Percentiles rank a stretch among this genome's conserved stretches.
Conservation (phyloP, 1,284 basidiomycete genomes). For the Ceratobasidium sp. region DNA sequence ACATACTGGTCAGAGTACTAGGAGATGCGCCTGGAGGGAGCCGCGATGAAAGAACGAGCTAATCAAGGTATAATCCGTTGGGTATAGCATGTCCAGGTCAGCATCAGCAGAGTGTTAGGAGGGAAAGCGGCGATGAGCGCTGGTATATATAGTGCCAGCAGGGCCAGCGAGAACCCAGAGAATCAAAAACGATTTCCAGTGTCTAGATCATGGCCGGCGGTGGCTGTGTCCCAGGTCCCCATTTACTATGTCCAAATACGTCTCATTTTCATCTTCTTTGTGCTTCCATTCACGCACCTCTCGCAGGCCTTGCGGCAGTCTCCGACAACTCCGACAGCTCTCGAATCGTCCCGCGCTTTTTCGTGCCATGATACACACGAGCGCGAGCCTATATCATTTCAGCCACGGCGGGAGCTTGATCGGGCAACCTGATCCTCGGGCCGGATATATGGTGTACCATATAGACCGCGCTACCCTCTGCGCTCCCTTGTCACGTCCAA, state of each 20-base stretch:
- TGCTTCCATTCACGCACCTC: not conserved
- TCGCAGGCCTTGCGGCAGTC: not conserved
- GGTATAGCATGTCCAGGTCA: too few relatives aligned
- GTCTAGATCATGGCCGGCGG: constrained; percentile 23
- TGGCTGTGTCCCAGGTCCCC: constrained; percentile 25
- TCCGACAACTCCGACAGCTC: constrained; percentile 16
- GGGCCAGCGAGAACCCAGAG: not conserved
- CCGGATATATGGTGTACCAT: not conserved
- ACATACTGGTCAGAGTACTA: too few relatives aligned
- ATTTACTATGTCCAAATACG: not conserved
- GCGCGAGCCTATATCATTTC: not conserved
- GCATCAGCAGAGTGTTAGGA: not conserved
- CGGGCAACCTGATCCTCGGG: not conserved
- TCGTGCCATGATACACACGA: not conserved
- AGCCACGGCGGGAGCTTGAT: not conserved
- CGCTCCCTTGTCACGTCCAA: not conserved
- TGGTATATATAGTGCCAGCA: not conserved
- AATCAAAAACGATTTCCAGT: not conserved
- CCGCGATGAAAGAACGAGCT: too few relatives aligned
- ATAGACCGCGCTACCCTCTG: too few relatives aligned
- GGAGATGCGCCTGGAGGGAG: too few relatives aligned
- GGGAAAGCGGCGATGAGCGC: constrained; percentile 13
- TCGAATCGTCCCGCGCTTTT: constrained; percentile 28
- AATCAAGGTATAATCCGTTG: too few relatives aligned
- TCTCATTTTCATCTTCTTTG: constrained; percentile 11